Conservation (phyloP, 257 asterid genomes). For the Sherardia arvensis region DNA sequence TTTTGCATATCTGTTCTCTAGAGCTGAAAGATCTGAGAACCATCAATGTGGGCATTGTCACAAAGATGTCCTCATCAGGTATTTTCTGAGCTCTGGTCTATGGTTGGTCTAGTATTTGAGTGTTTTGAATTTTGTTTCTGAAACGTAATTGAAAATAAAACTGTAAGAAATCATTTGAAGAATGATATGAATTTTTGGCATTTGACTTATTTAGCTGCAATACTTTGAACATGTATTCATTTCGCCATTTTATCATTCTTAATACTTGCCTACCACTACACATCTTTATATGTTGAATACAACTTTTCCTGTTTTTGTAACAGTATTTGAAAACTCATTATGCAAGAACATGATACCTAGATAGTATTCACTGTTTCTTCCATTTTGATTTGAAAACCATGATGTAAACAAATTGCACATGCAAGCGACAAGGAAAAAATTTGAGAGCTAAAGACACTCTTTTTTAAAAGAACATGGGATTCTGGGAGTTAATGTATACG, state of each 20-base stretch:
- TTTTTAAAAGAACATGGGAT: neutral
- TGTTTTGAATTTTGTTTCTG: neutral
- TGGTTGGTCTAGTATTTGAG: slow-evolving; percentile 3
- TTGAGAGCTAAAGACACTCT: neutral
- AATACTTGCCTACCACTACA: neutral
- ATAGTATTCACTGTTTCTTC: neutral
- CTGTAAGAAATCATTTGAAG: neutral
- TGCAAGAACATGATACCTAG: neutral
- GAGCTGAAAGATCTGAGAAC: slow-evolving; percentile 52
- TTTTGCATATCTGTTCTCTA: slow-evolving; percentile 63
- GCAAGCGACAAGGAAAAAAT: neutral
- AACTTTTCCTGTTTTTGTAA: neutral
- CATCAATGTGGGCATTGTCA: slow-evolving; percentile 70
- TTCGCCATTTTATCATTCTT: neutral
- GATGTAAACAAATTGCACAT: neutral
- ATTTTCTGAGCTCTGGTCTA: slow-evolving; percentile 13
- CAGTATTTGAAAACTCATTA: neutral
- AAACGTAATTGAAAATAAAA: neutral
- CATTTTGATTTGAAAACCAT: neutral
- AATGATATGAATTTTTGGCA: neutral
- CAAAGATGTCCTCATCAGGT: slow-evolving; percentile 72
- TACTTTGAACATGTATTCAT: neutral
- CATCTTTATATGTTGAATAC: neutral
- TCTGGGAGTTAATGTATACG: neutral
- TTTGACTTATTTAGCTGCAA: neutral